phyloP scores from a whole-genome alignment of 768 basidiomycete species.

The Panellus pusillus region DNA sequence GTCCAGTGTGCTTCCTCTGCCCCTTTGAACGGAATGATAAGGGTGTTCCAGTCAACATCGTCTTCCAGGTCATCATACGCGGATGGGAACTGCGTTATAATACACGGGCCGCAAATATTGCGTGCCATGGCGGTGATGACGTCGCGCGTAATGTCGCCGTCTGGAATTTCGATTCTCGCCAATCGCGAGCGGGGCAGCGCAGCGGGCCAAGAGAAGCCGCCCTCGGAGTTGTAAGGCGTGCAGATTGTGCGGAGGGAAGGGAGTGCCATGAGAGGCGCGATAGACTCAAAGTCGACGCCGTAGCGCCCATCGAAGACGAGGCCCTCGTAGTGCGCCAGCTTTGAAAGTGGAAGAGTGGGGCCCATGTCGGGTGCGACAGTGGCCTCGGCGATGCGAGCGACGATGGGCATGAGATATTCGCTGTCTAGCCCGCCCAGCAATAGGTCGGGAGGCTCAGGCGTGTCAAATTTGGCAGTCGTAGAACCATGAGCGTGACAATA shows the following conservation, averaged over 20 bases:
- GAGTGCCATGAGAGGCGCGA: slow-evolving; percentile 4
- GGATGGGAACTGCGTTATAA: neutral
- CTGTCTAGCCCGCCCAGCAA: slow-evolving; percentile 1
- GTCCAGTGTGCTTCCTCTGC: neutral
- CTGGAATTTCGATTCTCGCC: neutral
- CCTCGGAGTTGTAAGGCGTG: neutral
- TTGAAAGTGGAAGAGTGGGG: neutral
- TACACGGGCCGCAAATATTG: slow-evolving; percentile 1
- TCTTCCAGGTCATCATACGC: neutral
- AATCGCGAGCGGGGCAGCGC: neutral
- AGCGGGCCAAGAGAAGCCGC: neutral
- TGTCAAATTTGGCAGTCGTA: neutral
- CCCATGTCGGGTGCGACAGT: neutral
- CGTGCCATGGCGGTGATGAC: neutral
- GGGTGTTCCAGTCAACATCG: neutral
- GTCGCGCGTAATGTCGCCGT: neutral
- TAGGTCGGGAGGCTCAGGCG: neutral
- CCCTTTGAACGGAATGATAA: neutral
- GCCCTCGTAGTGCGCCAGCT: neutral
- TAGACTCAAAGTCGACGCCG: slow-evolving; percentile 1
- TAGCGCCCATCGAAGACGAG: neutral
- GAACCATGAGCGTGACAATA: slow-evolving; percentile 2
- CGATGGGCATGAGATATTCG: slow-evolving; percentile 1
- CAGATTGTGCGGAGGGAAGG: neutral
- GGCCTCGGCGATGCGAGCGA: neutral